Conservation (phyloP, 2,329 filamentous ascomycete genomes). For the Alternaria gaisen region DNA sequence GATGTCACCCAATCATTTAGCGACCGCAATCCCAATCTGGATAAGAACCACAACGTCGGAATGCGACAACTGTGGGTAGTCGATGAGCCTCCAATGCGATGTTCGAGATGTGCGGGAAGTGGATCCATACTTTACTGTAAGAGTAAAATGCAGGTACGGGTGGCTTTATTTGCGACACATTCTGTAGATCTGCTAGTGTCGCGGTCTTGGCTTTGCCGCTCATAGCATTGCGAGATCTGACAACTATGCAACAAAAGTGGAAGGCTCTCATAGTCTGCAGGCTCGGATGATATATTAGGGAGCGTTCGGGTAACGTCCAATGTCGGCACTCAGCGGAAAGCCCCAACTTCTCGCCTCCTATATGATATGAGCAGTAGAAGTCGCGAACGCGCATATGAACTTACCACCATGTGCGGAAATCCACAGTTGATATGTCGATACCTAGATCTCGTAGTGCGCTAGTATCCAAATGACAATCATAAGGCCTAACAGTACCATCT, state of each 20-base stretch:
- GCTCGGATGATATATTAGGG: background rate
- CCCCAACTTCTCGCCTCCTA: constrained; percentile 47
- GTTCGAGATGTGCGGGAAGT: constrained; percentile 6
- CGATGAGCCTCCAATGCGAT: constrained; percentile 5
- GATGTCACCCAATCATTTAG: constrained; percentile 14
- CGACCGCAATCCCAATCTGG: constrained; percentile 9
- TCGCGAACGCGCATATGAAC: constrained; percentile 10
- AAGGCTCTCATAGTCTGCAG: background rate
- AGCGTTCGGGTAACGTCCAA: background rate
- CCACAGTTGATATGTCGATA: constrained; percentile 75
- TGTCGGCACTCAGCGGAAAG: constrained; percentile 26
- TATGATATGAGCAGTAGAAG: constrained; percentile 17
- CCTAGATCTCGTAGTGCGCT: constrained; percentile 74
- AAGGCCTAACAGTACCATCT: constrained; percentile 78
- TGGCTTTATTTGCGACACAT: constrained; percentile 8
- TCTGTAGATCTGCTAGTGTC: background rate
- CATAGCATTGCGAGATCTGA: background rate
- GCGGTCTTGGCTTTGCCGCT: constrained; percentile 3
- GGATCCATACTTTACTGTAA: background rate
- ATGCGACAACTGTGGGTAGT: background rate
- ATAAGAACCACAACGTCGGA: background rate
- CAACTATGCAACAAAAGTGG: background rate
- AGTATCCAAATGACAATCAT: constrained; percentile 87
- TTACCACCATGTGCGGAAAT: constrained; percentile 83
- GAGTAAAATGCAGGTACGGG: constrained; percentile 4